These are phyloP conservation scores for Epichloe sp. DNA, from an alignment of 2,329 filamentous ascomycete genomes.

Conservation along the genomic window DNA sequence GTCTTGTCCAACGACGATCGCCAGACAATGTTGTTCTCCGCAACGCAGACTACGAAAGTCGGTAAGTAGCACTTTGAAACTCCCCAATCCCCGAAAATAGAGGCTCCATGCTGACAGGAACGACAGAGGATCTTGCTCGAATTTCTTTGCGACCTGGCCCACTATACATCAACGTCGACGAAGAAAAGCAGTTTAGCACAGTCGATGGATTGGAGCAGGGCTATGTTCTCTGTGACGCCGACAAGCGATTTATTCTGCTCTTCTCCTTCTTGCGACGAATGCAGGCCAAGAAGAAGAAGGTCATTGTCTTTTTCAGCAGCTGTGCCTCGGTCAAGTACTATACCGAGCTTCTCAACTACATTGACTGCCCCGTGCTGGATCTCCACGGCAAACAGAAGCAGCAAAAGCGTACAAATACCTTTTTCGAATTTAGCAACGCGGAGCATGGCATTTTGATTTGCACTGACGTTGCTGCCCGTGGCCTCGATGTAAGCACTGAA, in stretches of 20 bases:
- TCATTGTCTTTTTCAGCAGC: slow-evolving; percentile 91
- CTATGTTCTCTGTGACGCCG: slow-evolving; percentile 84
- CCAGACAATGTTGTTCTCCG: slow-evolving; percentile 97
- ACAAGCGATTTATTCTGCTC: slow-evolving; percentile 84
- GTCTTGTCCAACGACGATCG: slow-evolving; percentile 76
- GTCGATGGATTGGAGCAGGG: slow-evolving; percentile 92
- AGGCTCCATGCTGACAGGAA: not conserved
- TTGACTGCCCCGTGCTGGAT: slow-evolving; percentile 78
- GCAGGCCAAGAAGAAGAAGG: slow-evolving; percentile 79
- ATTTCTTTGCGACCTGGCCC: slow-evolving; percentile 87
- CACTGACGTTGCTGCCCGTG: slow-evolving; percentile 90
- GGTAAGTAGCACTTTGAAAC: slow-evolving; percentile 10
- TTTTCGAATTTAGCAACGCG: slow-evolving; percentile 80
- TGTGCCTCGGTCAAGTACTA: slow-evolving; percentile 95
- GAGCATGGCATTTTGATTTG: slow-evolving; percentile 81
- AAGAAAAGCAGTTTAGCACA: slow-evolving; percentile 78
- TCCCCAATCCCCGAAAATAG: not conserved
- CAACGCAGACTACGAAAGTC: slow-evolving; percentile 96
- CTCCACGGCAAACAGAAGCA: slow-evolving; percentile 96
- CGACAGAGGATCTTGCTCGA: slow-evolving; percentile 69
- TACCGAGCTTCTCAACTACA: slow-evolving; percentile 91
- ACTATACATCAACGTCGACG: slow-evolving; percentile 93
- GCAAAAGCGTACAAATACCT: slow-evolving; percentile 96
- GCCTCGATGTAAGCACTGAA: slow-evolving; percentile 56
- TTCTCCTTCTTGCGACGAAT: slow-evolving; percentile 83